Evolutionary conservation across 495 filamentous ascomycete species (phyloP), one percentile per base, ranked within the genome.

Genomic region (Entonaema liquescens): DNA sequence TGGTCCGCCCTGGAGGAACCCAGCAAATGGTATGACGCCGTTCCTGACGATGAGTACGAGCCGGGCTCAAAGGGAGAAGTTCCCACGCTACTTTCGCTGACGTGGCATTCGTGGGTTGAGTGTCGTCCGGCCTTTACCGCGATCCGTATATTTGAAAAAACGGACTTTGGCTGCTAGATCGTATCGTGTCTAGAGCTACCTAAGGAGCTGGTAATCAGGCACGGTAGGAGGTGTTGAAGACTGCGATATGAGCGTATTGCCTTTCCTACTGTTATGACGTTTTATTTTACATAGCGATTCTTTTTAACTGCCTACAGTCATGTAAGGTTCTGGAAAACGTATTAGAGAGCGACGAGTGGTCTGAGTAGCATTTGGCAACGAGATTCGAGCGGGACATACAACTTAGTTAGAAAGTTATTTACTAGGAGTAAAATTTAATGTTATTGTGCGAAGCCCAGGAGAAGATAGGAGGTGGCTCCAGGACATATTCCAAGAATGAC

Each of bases 101-200:
- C 69, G 4, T 59, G 64, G 59, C 59, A 64, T 15, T 26, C 47
- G 9, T 72, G 53, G 63, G 7, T n/a, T 4, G 69, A 72, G 47
- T 63, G 63, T 8, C 63, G 49, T 58, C 1, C 53, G 19, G 69
- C 36, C 26, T n/a, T 67, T 2, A 59, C 44, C 13, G 1, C 59
- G 1, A 21, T 65, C 2, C 49, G 40, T 12, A 13, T 25, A 29
- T 52, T 28, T 28, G 2, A 4, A 3, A 2, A 1, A 19, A 9
- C 19, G 9, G 8, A 9, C 42, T 3, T 9, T 9, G 19, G 21
- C 19, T 2, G 5, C 2, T 44, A 44, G n/a, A 12, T 9, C 3
- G 5, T 23, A 44, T 17, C n/a, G 7, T 21, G n/a, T 11, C 17
- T 12, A 38, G 36, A 38, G 36, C 17, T 44, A 21, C 5, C n/a